Evolutionary conservation across 495 filamentous ascomycete genomes (phyloP), one percentile per base, ranked within the genome.

Genomic region (Penicillium egyptiacum): DNA sequence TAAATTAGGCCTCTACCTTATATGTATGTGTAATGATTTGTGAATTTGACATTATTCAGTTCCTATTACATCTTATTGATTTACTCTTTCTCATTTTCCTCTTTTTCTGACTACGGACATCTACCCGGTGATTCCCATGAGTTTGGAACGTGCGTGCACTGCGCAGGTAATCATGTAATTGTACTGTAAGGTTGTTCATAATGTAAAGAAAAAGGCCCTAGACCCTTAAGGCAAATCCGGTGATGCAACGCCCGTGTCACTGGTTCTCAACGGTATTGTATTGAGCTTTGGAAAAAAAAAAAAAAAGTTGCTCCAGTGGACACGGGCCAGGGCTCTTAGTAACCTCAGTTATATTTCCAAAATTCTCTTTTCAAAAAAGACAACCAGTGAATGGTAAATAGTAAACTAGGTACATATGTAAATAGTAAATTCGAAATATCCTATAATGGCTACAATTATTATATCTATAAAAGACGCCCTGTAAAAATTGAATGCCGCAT

Each of bases 161-260:
- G 40, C 22, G 19, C 41, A 20, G 16, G 39, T 41, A 26, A 28
- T 33, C 2, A 12, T 33, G 49, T 52, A 52, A 40, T 31, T 5
- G 28, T 44, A 54, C 65, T 64, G 63, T 65, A 62, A 67, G 11
- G 30, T 14, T 63, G 4, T 11, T 55, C 53, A 57, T 44, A 50
- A 14, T 0, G 30, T 33, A 49, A 53, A 49, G 42, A 48, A 59
- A 49, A 53, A 25, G 53, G 43, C 53, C 61, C 44, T 54, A 65
- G 50, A 53, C 50, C 50, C 50, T 19, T 43, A 20, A 40, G 35
- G 49, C 49, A 37, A 50, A 50, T 50, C 45, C 51, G 45, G 64
- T 67, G 62, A 69, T 69, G 64, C 66, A 69, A 67, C 64, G 56
- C 53, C 61, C 61, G 61, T 64, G 59, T 67, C 61, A 64, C 65